Percentiles rank a stretch among this genome's conserved stretches.
phyloP scores from a whole-genome alignment of 2,329 filamentous ascomycete species.

The Aplosporella prunicola region DNA sequence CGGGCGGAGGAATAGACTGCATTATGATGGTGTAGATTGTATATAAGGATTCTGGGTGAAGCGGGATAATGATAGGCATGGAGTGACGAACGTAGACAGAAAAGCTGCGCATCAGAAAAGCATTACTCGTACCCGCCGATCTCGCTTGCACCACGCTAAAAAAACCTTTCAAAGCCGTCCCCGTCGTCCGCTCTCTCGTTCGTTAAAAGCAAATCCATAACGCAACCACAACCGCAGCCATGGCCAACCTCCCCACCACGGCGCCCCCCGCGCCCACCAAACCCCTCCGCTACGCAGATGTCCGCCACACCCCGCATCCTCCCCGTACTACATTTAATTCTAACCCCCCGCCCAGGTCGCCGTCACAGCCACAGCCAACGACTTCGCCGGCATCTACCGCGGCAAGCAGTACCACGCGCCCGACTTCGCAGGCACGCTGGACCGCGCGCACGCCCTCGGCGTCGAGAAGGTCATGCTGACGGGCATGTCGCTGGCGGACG shows the following conservation, averaged over 20 bases:
- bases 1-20: too few relatives aligned
- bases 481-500: constrained; percentile 33
- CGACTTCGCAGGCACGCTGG: constrained; percentile 36
- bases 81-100: too few relatives aligned
- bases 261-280: not conserved
- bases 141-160: too few relatives aligned
- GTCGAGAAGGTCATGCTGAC: constrained; percentile 33
- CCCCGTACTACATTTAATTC: not conserved
- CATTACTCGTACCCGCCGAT: too few relatives aligned
- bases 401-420: constrained; percentile 40
- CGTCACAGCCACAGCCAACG: constrained; percentile 25
- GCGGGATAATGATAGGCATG: too few relatives aligned
- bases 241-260: not conserved
- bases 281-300: not conserved
- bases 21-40: too few relatives aligned
- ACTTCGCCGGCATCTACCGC: constrained; percentile 44
- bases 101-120: too few relatives aligned
- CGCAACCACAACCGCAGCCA: not conserved
- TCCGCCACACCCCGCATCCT: not conserved
- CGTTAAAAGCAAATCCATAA: too few relatives aligned
- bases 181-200: too few relatives aligned
- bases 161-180: too few relatives aligned
- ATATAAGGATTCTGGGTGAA: too few relatives aligned
- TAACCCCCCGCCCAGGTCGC: constrained; percentile 18
- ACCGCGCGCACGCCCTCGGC: constrained; percentile 32